Base-by-base conservation (phyloP, 2,329 filamentous ascomycete species). In the Kalmusia sp. region DNA sequence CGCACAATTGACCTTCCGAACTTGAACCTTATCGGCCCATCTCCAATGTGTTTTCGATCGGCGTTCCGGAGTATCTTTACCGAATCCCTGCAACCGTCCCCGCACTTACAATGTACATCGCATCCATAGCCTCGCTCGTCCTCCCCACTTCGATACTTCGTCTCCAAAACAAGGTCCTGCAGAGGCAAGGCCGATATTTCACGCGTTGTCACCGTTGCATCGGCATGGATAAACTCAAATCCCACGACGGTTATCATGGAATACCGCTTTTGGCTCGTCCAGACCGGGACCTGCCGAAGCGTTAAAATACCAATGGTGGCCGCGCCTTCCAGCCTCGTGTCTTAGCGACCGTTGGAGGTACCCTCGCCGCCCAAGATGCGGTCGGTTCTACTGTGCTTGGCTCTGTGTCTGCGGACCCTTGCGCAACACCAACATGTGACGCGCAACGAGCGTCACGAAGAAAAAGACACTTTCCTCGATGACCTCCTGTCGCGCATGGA, bases 381-480 rank as follows among this genome's bases (percentile, higher is more conserved):
- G 34, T 33, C 35, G 27, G 8, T 33, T 9, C 35, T 49, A 31
- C 7, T 40, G 11, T 25, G 31, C 27, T 24, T 27, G 25, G 24
- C 17, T n/a, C 27, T 49, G n/a, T 25, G 25, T 21, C 35, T 40
- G 19, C 21, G 17, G 19, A 8, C 34, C 7, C 8, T 24, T 17
- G 46, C 37, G 14, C 35, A 39, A 3, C 45, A 30, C 12, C 35
- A 33, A 15, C 25, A 40, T 33, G 27, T 12, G 9, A 6, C 35
- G 17, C 35, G 6, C 35, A 8, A 49, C 22, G 14, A 37, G 12
- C 49, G 49, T 19, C 40, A 40, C 15, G 46, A 51, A 40, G 31
- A 19, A 6, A 61, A 57, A 51, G 51, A 64, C 47, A 50, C 44
- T 4, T 64, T 64, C 41, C 38, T 64, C 43, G 49, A 59, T 21